Base-by-base conservation (phyloP, 2,329 filamentous ascomycete species). In the Cercospora brassicicola region DNA sequence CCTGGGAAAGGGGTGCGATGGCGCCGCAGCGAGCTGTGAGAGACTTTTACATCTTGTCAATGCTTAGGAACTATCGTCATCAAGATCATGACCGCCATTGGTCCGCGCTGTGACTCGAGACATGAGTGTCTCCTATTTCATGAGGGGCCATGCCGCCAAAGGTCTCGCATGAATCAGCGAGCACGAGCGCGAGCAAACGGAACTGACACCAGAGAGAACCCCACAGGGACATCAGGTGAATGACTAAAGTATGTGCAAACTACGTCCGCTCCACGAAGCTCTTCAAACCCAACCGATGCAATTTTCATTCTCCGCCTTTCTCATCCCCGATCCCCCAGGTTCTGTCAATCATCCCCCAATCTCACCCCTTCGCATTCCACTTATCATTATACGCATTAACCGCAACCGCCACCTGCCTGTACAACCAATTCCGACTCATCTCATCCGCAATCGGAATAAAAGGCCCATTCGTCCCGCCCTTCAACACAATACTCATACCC, bases 401-500 rank as follows among this genome's bases (percentile, higher is more conserved):
- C 71, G 87, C 88, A 78, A 90, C 82, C 61, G 87, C 88, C 76
- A 90, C 87, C 79, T 90, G 88, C 71, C 80, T 83, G 73, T 90
- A 90, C 72, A 90, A 79, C 88, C 88, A 90, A 76, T 90, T 90
- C 76, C 88, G 81, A 57, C 83, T 83, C 68, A 89, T 91, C 80
- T 97, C 94, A 75, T 97, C 93, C n/a, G 89, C 90, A 5, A 98
- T 91, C 0, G 95, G 95, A 6, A 99, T 89, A 77, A 98, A 99
- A 2, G 95, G 95, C 0, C 95, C 95, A 78, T 97, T 97, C 2
- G 90, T 92, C 3, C 94, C 94, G 10, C 94, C 94, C 73, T 96
- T 91, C 72, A 98, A 82, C 57, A 91, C 90, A 70, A 99, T 87
- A 73, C 92, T 94, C 81, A 99, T 89, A 0, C 95, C 96, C 0